Evolutionary conservation across 257 asterid genomes (phyloP).

Genomic region (Rauvolfia tetraphylla): DNA sequence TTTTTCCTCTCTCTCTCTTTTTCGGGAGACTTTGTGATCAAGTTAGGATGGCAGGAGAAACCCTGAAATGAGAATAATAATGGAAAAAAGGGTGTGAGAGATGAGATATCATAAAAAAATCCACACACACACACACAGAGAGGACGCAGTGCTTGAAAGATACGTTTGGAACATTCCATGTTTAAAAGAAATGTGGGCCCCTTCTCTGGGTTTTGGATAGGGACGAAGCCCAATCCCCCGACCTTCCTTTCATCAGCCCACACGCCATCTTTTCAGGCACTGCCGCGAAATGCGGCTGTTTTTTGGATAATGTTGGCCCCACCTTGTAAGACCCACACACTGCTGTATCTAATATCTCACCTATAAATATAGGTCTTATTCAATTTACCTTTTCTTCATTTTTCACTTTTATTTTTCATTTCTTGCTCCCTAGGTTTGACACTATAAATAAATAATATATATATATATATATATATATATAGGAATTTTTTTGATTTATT

Average conservation of each 20-base stretch:
- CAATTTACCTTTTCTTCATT: too few relatives aligned
- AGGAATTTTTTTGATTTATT: too few relatives aligned
- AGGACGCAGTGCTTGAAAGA: conserved; percentile 7
- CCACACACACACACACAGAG: not conserved
- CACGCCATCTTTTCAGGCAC: conserved; percentile 29
- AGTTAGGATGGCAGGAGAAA: not conserved
- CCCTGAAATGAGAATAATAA: too few relatives aligned
- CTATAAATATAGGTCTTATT: not conserved
- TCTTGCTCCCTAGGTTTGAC: too few relatives aligned
- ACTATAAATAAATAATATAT: too few relatives aligned
- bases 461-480: too few relatives aligned
- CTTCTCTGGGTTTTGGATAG: conserved; percentile 25
- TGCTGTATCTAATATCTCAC: not conserved
- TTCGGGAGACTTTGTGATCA: not conserved
- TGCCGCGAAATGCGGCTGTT: conserved; percentile 31
- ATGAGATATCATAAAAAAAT: not conserved
- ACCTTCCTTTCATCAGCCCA: conserved; percentile 30
- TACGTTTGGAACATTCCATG: conserved; percentile 34
- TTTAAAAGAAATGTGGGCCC: conserved; percentile 23
- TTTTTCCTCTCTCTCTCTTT: too few relatives aligned
- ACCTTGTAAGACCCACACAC: conserved; percentile 1
- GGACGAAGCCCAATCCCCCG: conserved; percentile 34
- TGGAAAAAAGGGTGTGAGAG: not conserved
- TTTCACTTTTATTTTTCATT: too few relatives aligned
- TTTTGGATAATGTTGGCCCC: conserved; percentile 48